phyloP scores from a whole-genome alignment of 306 rosid genomes.

The Calophaca sinica region DNA sequence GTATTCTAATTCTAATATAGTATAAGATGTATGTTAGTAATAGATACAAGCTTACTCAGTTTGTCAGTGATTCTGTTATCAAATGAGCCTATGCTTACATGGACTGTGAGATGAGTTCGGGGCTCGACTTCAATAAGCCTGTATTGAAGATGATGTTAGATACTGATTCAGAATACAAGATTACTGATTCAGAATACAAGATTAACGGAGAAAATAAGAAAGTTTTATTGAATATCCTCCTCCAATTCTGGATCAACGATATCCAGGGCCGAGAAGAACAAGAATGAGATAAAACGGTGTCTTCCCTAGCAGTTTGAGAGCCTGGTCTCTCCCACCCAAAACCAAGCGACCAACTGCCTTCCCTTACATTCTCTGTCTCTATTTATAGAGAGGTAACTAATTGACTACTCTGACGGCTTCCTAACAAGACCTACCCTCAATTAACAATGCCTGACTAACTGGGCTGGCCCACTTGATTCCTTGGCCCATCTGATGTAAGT shows the following conservation, averaged over 20 bases:
- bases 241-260: neutral
- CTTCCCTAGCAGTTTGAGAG: neutral
- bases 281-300: neutral
- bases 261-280: neutral
- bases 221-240: neutral
- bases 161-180: neutral
- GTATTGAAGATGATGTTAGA: neutral
- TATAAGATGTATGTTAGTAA: conserved; percentile 8
- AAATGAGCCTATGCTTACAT: conserved; percentile 15
- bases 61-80: neutral
- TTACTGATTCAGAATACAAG: neutral
- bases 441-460: too few relatives aligned
- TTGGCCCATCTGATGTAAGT: too few relatives aligned
- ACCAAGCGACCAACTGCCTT: neutral
- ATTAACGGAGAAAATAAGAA: neutral
- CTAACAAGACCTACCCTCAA: too few relatives aligned
- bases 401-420: neutral
- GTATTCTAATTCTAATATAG: conserved; percentile 1
- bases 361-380: neutral
- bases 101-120: conserved; percentile 6
- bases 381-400: neutral
- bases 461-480: too few relatives aligned
- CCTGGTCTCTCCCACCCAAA: neutral
- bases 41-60: conserved; percentile 17
- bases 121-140: conserved; percentile 1